A percentile compares a stretch with the other conserved stretches of the same genome.
phyloP scores from a whole-genome alignment of 176 grass and related monocot genomes.

The Aechmea fasciata region DNA sequence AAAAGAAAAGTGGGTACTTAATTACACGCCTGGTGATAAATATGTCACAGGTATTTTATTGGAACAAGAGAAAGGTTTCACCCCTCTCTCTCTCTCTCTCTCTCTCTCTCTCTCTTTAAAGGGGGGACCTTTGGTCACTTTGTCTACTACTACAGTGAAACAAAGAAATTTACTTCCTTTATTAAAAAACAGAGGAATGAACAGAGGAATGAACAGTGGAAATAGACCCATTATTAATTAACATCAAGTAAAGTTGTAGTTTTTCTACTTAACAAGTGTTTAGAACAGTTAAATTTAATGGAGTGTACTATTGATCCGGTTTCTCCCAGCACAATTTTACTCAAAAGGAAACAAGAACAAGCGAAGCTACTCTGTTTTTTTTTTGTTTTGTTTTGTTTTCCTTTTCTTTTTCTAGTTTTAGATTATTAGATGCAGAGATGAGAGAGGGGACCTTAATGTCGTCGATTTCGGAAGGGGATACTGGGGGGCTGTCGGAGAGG shows the following conservation, averaged over 20 bases:
- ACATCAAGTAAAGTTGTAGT: too few relatives aligned
- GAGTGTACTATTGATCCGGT: not conserved
- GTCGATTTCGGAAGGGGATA: slow-evolving; percentile 76
- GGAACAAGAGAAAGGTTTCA: slow-evolving; percentile 39
- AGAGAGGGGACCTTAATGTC: slow-evolving; percentile 53
- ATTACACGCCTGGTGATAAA: slow-evolving; percentile 11
- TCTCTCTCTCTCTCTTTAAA: not conserved
- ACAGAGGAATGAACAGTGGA: too few relatives aligned
- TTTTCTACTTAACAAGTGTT: not conserved
- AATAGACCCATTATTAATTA: too few relatives aligned
- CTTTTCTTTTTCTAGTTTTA: not conserved
- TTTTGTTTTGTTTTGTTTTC: too few relatives aligned
- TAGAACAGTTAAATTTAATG: not conserved
- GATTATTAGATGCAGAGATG: not conserved
- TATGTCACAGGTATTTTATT: slow-evolving; percentile 30
- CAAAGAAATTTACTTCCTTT: too few relatives aligned
- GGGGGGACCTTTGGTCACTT: too few relatives aligned
- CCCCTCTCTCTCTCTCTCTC: slow-evolving; percentile 3
- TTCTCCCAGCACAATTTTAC: too few relatives aligned
- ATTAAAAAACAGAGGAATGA: too few relatives aligned
- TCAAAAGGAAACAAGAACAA: not conserved
- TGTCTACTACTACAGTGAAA: too few relatives aligned
- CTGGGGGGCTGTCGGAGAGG: slow-evolving; percentile 86
- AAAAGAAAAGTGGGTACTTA: slow-evolving; percentile 5
- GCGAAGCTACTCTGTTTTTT: not conserved